Evolutionary conservation across 768 basidiomycete species (phyloP), one percentile per base, ranked within the genome.

Genomic region (Chiua virens): DNA sequence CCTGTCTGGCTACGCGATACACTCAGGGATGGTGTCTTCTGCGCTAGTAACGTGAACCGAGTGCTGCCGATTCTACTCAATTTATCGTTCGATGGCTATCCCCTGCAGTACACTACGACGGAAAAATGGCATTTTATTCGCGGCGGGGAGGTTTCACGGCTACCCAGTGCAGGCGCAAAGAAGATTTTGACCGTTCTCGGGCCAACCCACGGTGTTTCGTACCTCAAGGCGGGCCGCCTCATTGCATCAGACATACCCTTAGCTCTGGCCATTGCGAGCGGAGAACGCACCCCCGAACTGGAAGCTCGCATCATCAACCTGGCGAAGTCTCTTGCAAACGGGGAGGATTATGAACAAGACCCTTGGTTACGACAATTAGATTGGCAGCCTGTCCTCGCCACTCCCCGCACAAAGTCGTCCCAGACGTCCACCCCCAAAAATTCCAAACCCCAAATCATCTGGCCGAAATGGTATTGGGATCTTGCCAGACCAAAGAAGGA

Each of bases 391-490:
- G 69, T 72, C 21, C 25, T 32, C 8, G 49, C 41, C n/a, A 46
- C 35, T 25, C 42, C 50, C 14, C 42, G 23, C 30, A n/a, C 39
- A n/a, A 46, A 45, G 28, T 20, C 45, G 18, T 41, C 46, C 18
- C 37, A 20, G 22, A 18, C 43, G 22, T 18, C 46, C 32, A 20
- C 46, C 18, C 49, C 60, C 20, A 52, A 73, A 62, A 34, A 46
- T 42, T 44, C 60, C 1, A 75, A 73, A 57, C 71, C 73, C 4
- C 76, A 76, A 11, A 77, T 85, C 1, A 48, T 75, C n/a, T 98
- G 95, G 93, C 96, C 95, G 1, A 89, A 91, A 65, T 98, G 97
- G 97, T 99, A 91, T 64, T 93, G 87, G 89, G 94, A 98, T 22
- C 80, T 92, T 4, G 75, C 86, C 3, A 84, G 77, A 59, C 90